Percentiles rank a stretch among this genome's conserved stretches.
Evolutionary conservation across 176 grass and related monocot species (phyloP).

Genomic region (Echinochloa phyllopogon): DNA sequence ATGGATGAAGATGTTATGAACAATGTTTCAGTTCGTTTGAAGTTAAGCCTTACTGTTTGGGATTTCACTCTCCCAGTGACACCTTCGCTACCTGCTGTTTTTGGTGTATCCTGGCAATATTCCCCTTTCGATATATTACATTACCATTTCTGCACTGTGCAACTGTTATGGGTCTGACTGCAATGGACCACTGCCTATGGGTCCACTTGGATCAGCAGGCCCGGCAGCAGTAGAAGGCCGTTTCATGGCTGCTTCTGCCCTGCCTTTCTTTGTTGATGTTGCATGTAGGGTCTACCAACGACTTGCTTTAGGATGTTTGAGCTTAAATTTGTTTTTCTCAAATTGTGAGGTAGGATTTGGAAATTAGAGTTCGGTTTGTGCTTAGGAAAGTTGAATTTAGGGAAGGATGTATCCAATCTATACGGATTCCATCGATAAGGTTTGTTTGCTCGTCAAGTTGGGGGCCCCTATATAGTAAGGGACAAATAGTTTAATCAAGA

Average conservation of each 20-base stretch:
- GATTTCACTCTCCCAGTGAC: slow-evolving; percentile 95
- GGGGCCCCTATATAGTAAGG: neutral
- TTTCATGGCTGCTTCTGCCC: neutral
- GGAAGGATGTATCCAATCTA: neutral
- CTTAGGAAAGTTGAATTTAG: neutral
- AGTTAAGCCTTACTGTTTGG: slow-evolving; percentile 91
- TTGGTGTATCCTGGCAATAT: slow-evolving; percentile 89
- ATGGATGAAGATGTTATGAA: slow-evolving; percentile 96
- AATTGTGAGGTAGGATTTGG: neutral
- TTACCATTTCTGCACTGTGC: slow-evolving; percentile 26
- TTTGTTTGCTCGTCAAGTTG: neutral
- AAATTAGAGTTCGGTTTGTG: neutral
- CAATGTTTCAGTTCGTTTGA: slow-evolving; percentile 81
- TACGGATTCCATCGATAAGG: neutral
- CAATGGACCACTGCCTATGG: neutral
- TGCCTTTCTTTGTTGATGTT: neutral
- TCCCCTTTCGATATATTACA: slow-evolving; percentile 32
- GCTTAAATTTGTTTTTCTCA: neutral
- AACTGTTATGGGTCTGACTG: neutral
- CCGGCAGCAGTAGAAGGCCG: neutral
- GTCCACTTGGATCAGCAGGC: neutral
- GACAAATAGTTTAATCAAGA: neutral
- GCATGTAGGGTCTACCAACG: neutral
- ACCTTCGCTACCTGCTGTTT: slow-evolving; percentile 95
- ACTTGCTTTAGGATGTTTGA: neutral